phyloP scores from a whole-genome alignment of 2,329 filamentous ascomycete species.

The Paracorniculantispora psalliotae region DNA sequence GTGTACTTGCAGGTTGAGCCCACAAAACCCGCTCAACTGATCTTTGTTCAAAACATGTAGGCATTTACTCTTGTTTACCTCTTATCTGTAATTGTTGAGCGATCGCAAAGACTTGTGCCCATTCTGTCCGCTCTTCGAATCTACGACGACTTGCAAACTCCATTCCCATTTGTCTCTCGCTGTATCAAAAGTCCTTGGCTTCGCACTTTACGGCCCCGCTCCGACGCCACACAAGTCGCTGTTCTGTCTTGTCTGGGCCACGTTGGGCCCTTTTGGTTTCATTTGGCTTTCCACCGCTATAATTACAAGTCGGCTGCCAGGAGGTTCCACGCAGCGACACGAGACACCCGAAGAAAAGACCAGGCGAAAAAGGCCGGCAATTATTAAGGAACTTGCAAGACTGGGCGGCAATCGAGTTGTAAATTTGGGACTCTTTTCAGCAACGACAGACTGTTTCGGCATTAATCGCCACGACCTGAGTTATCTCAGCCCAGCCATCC shows the following conservation, averaged over 20 bases:
- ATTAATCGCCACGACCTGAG: neutral
- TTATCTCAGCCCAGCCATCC: neutral
- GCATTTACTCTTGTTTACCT: too few relatives aligned
- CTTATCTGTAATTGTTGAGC: too few relatives aligned
- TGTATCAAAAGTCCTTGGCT: neutral
- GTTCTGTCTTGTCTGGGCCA: constrained; percentile 5
- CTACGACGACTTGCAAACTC: too few relatives aligned
- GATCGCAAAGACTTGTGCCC: too few relatives aligned
- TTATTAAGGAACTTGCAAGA: too few relatives aligned
- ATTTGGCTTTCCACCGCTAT: constrained; percentile 5
- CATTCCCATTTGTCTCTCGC: too few relatives aligned
- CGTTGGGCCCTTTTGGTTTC: constrained; percentile 11
- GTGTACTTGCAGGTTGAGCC: constrained; percentile 1
- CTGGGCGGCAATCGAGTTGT: too few relatives aligned
- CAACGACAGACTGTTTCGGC: neutral
- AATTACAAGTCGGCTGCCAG: neutral
- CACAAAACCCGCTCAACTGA: neutral
- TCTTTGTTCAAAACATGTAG: neutral
- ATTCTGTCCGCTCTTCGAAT: too few relatives aligned
- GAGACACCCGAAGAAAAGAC: neutral
- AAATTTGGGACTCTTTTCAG: neutral
- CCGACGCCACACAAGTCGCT: constrained; percentile 8
- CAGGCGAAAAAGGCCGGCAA: too few relatives aligned
- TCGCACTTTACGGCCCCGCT: neutral
- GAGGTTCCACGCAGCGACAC: neutral